phyloP scores from a whole-genome alignment of 176 grass and related monocot genomes.

The Eragrostis nindensis region DNA sequence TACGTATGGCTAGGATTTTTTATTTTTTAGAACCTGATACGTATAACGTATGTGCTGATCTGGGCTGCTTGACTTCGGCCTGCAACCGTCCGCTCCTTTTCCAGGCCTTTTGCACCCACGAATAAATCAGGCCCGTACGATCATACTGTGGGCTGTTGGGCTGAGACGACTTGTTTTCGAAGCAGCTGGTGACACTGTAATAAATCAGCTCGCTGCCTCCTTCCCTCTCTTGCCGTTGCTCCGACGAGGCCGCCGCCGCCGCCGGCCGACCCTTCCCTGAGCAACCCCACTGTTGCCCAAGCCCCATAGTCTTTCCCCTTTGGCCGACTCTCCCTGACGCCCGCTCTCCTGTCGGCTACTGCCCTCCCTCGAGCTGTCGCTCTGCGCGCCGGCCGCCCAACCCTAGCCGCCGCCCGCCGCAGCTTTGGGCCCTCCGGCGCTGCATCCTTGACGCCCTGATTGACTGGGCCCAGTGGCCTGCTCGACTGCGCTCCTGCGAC shows the following conservation, averaged over 20 bases:
- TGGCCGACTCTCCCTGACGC: not conserved
- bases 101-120: not conserved
- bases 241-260: not conserved
- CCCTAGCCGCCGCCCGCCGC: not conserved
- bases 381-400: not conserved
- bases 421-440: not conserved
- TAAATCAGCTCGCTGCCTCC: not conserved
- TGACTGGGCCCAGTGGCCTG: not conserved
- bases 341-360: not conserved
- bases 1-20: too few relatives aligned
- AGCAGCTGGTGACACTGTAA: not conserved
- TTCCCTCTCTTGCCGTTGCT: not conserved
- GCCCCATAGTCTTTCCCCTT: too few relatives aligned
- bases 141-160: not conserved
- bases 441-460: not conserved
- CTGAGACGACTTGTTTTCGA: not conserved
- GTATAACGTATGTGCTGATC: too few relatives aligned
- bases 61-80: not conserved
- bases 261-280: not conserved
- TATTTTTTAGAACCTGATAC: too few relatives aligned
- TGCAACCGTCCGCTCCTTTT: not conserved
- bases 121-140: not conserved
- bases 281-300: not conserved
- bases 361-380: not conserved
- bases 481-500: not conserved